Evolutionary conservation across 2,329 filamentous ascomycete genomes (phyloP), one percentile per base, ranked within the genome.

Genomic region (Aspergillus tamarii): DNA sequence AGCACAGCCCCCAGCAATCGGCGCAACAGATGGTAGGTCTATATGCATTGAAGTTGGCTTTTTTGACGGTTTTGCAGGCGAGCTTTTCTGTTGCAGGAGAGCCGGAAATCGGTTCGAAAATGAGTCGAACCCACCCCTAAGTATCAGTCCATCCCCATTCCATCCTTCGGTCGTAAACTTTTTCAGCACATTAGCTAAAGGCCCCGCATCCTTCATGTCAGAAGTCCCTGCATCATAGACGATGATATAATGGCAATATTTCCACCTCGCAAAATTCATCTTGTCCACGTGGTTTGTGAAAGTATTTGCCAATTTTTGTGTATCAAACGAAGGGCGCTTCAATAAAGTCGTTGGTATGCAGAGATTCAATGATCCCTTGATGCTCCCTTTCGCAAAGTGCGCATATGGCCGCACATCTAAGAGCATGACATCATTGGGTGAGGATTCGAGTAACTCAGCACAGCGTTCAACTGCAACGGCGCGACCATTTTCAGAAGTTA

Each of bases 291-390:
- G 86, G 16, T 85, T 86, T 65, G 92, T 90, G 74, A 99, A 96
- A 0, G 93, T 97, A 65, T 94, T 91, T 68, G 92, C 88, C 36
- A 99, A 83, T 74, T 96, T 97, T 66, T 93, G 85, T 14, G 96
- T 86, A 70, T 94, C 94, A 78, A 96, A 98, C 0, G 93, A 96
- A 0, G 92, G 89, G 57, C 95, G 86, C 78, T 98, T 98, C 21
- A 99, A 81, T 16, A 99, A 82, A 0, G 94, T 98, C 0, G 95
- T 98, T 0, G 95, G 95, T 65, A 98, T 96, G 74, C 95, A 98
- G 6, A 99, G 83, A 74, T 96, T 98, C 36, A 99, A 80, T 0
- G 94, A 92, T n/a, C 90, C 89, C 57, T 84, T 81, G 60, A 98
- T 91, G 34, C 91, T 88, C 26, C 91, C 89, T 53, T 87, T 84